Evolutionary conservation across 768 basidiomycete species (phyloP), one percentile per base, ranked within the genome.

Genomic region (Lactarius psammicola): DNA sequence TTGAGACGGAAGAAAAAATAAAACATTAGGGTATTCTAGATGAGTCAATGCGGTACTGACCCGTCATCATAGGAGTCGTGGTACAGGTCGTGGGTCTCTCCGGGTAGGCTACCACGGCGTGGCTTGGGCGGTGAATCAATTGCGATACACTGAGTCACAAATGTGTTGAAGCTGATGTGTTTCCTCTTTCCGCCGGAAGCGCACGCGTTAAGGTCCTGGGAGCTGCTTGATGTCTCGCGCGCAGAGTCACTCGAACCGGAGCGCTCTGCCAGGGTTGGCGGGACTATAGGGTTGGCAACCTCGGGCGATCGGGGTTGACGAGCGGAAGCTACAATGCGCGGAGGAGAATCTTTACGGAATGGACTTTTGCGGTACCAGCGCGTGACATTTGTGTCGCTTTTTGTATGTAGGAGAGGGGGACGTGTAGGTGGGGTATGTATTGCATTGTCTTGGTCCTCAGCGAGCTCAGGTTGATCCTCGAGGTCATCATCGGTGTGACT

Each of bases 141-240:
- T 51, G 92, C 88, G 65, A 99, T 96, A 73, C 87, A 94, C 75
- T 98, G 96, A 75, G 97, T 92, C 44, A 99, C 96, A 74, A 95
- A 97, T 0, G 95, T 96, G 76, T 98, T 98, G 83, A 98, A 98
- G 71, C 84, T 89, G 79, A 98, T 98, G 75, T 97, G 96, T 69
- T 88, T 88, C 79, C 88, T 92, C 80, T 87, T 88, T 65, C 72
- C 77, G 55, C 68, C 72, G 46, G 71, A 71, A 28, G 76, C 72
- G 65, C 60, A 62, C 33, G 66, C 65, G 63, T 64, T 70, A 36
- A 75, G 68, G 63, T 77, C 76, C 64, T 75, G 75, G 26, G 75
- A 74, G 59, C 76, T 77, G 23, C 72, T 69, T 17, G 74, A 68
- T 20, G 74, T 72, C 55, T 72, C 72, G 2, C 74, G 74, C 15